Conservation (phyloP, 2,329 filamentous ascomycete genomes). For the Colletotrichum falcatum region DNA sequence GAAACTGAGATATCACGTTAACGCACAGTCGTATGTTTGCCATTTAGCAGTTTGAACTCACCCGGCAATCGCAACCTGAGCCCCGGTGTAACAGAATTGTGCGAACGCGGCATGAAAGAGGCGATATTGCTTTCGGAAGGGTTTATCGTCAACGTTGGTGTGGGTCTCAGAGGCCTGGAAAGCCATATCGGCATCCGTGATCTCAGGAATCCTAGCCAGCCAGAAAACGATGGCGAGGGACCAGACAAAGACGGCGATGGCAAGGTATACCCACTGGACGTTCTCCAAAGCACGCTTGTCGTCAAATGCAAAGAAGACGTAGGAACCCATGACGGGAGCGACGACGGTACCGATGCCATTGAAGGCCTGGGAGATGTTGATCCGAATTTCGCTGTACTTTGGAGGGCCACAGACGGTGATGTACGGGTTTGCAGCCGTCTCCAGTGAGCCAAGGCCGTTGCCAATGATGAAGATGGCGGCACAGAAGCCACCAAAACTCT, state of each 20-base stretch:
- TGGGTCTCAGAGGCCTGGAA: conserved; percentile 66
- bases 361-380: conserved; percentile 66
- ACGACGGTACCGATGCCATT: conserved; percentile 68
- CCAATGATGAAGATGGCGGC: conserved; percentile 80
- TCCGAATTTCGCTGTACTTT: conserved; percentile 63
- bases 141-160: conserved; percentile 56
- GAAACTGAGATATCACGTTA: conserved; percentile 78
- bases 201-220: conserved; percentile 76
- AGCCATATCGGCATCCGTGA: conserved; percentile 75
- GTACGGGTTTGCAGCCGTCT: conserved; percentile 83
- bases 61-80: conserved; percentile 75
- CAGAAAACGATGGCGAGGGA: conserved; percentile 75
- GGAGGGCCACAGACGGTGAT: conserved; percentile 62
- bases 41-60: conserved; percentile 53
- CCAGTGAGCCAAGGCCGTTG: conserved; percentile 78
- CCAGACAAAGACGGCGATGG: conserved; percentile 78
- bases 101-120: conserved; percentile 82
- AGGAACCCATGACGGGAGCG: conserved; percentile 78
- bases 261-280: conserved; percentile 83
- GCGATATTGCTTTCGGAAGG: conserved; percentile 77
- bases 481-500: conserved; percentile 80
- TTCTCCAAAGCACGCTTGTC: conserved; percentile 66
- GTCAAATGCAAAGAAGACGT: conserved; percentile 71
- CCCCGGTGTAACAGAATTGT: conserved; percentile 83
- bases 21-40: conserved; percentile 72